Evolutionary conservation across 2,329 filamentous ascomycete genomes (phyloP).

Genomic region (Aciculosporium take): DNA sequence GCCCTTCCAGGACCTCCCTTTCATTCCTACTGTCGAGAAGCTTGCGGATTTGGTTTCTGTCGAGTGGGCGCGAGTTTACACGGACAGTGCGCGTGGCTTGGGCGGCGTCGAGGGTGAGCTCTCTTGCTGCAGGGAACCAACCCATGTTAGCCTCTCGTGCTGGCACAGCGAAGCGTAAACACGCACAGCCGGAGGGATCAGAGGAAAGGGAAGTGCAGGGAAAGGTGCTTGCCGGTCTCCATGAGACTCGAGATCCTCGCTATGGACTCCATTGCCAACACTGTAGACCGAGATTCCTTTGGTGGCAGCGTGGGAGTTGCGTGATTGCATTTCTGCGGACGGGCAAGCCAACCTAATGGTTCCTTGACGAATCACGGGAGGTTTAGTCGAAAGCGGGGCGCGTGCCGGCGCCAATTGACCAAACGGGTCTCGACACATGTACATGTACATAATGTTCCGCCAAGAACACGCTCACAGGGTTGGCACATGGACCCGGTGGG

Average conservation of each 20-base stretch:
- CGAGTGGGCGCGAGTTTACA: slow-evolving; percentile 49
- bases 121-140: slow-evolving; percentile 52
- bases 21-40: slow-evolving; percentile 88
- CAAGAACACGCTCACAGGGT: too few species aligned
- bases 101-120: slow-evolving; percentile 93
- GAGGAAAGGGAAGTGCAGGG: not conserved
- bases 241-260: slow-evolving; percentile 86
- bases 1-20: slow-evolving; percentile 78
- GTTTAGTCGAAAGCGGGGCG: too few species aligned
- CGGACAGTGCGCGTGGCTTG: slow-evolving; percentile 63
- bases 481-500: too few species aligned
- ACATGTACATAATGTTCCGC: too few species aligned
- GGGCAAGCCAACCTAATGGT: too few species aligned
- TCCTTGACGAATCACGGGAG: too few species aligned
- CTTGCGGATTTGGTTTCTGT: slow-evolving; percentile 81
- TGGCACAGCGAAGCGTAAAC: too few species aligned
- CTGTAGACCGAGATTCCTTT: not conserved
- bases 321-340: too few species aligned
- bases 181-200: not conserved
- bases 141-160: slow-evolving; percentile 2
- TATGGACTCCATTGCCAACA: slow-evolving; percentile 75
- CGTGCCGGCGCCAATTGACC: too few species aligned
- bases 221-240: slow-evolving; percentile 62
- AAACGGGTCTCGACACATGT: too few species aligned
- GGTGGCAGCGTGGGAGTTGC: too few species aligned